These are phyloP conservation scores for Aspergillus alliaceus DNA, from an alignment of 2,329 filamentous ascomycete species.

Conservation along the genomic window DNA sequence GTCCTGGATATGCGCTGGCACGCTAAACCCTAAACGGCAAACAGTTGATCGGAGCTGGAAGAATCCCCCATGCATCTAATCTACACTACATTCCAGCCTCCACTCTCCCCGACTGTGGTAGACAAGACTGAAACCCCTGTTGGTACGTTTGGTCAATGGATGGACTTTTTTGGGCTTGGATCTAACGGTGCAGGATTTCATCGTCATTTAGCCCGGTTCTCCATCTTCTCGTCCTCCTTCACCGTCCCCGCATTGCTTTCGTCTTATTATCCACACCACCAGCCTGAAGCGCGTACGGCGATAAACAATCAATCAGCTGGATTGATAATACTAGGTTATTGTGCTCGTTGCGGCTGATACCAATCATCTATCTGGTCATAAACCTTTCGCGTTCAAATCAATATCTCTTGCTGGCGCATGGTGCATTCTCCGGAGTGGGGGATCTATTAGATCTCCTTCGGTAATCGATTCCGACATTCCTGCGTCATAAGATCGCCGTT, in stretches of 20 bases:
- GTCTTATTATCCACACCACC: slow-evolving; percentile 11
- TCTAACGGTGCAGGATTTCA: neutral
- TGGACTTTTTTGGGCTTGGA: neutral
- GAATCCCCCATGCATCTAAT: slow-evolving; percentile 2
- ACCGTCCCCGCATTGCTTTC: neutral
- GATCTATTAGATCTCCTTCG: slow-evolving; percentile 47
- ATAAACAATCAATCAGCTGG: neutral
- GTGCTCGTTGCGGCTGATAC: neutral
- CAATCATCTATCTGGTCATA: neutral
- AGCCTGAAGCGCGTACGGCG: slow-evolving; percentile 9
- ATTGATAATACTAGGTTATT: neutral
- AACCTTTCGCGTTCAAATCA: slow-evolving; percentile 6
- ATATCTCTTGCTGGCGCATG: slow-evolving; percentile 34
- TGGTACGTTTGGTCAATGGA: neutral
- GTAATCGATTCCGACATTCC: slow-evolving; percentile 38
- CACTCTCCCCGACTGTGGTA: neutral
- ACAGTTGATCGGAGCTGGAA: slow-evolving; percentile 33
- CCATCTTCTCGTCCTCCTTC: neutral
- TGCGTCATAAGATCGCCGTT: slow-evolving; percentile 26
- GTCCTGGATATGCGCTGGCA: slow-evolving; percentile 40
- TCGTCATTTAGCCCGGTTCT: neutral
- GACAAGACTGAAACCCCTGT: neutral
- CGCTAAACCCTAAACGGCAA: slow-evolving; percentile 42
- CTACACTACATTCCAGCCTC: slow-evolving; percentile 8
- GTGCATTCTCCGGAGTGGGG: slow-evolving; percentile 44